Evolutionary conservation across 345 rosid genomes (phyloP), one percentile per base, ranked within the genome.

Genomic region (rapeseed (Brassica napus)): DNA sequence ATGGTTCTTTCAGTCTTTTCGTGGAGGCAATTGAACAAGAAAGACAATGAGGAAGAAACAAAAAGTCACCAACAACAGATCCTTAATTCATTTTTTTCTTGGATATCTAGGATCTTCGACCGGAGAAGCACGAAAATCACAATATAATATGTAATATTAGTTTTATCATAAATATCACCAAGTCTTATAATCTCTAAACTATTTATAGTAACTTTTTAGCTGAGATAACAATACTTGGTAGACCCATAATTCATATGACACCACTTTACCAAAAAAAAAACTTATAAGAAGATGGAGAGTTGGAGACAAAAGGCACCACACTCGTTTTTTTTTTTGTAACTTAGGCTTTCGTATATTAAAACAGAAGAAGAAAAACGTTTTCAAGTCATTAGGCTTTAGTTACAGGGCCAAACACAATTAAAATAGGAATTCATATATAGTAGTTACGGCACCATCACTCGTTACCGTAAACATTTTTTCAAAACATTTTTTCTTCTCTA

Each of bases 401-500:
- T 18, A 18, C 21, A 18, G 21, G 21, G 21, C 21, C 21, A 18
- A 18, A 18, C 21, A 18, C 21, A 18, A 18, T 18, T 18, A 18
- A 18, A 18, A 18, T 18, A 18, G 21, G 21, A 18, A 18, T 18
- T 18, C 21, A 18, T 18, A 18, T 18, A 18, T 18, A 18, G 21
- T 18, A 18, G 21, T 18, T 18, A 18, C 21, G 21, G 21, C 31
- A 28, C 21, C 61, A 59, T 68, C 60, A 30, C 71, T 76, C 37
- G 61, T 68, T 68, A 39, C 49, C 73, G 61, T 68, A 30, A 58
- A 28, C 79, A 59, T 59, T 4, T 42, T 28, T 28, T 28, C 31
- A 28, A 28, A 28, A 28, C 31, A 28, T 68, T 68, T 30, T 76
- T 31, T 57, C 6, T 18, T 2, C 30, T 11, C 14, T 37, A 68